Evolutionary conservation across 352 stramenopile species (phyloP), one percentile per base, ranked within the genome.

Genomic region (Pythium guiyangense): DNA sequence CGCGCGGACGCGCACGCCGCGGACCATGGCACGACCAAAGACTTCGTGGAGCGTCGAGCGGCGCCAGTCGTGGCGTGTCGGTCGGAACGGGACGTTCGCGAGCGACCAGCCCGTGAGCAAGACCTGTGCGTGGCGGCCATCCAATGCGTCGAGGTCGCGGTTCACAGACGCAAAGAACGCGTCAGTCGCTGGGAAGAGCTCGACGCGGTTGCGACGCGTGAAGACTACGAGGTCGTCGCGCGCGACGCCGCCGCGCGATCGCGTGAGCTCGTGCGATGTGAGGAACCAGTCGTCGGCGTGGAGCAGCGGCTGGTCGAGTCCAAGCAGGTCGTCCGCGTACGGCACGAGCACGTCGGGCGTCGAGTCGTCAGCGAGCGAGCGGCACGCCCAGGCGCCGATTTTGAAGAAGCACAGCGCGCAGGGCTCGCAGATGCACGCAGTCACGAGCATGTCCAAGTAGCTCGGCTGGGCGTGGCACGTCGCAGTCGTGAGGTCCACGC

Each of bases 401-500:
- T 63, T 54, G 57, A 68, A 77, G 52, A 60, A 60, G 40, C 69
- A 77, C 27, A 59, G 49, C 14, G 34, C 25, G 53, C 69, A 77
- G n/a, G 69, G 69, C 37, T 54, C 52, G 49, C 69, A 77, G 46
- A 77, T 73, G 50, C 69, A 77, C 29, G 50, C 48, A 43, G 45
- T 52, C 11, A 45, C 44, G 45, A 74, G 22, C 42, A 74, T 62
- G 25, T 58, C 59, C 3, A 64, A 34, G n/a, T 67, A 39, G 29
- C 40, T 57, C 22, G 37, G 10, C 57, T 52, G 42, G 29, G 25
- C 29, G 43, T 63, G 57, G n/a, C 57, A 63, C 14, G 26, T 27
- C 18, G 46, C 55, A 20, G 35, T 48, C 47, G 55, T 54, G 35
- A 61, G 46, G 55, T 54, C 55, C 25, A 37, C 29, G n/a, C 9